phyloP scores from a whole-genome alignment of 73 alveolate genomes.

The Durusdinium trenchii region DNA sequence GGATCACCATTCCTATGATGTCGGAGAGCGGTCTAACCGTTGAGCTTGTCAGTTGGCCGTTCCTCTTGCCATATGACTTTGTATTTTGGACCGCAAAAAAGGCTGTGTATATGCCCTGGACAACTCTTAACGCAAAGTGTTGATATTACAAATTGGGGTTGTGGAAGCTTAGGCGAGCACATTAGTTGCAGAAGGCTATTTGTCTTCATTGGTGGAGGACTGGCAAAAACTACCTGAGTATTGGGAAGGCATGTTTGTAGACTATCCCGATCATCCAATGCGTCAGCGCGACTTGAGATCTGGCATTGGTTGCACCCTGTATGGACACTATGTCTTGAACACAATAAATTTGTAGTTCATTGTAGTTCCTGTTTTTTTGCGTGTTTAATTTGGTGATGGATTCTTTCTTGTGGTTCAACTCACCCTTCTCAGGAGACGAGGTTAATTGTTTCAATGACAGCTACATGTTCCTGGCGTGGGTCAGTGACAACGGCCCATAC shows the following conservation, averaged over 20 bases:
- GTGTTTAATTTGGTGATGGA: too few relatives aligned
- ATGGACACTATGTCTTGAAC: not conserved
- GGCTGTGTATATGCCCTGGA: too few relatives aligned
- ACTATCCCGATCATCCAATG: not conserved
- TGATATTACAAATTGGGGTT: too few relatives aligned
- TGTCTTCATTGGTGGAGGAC: not conserved
- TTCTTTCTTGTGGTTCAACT: not conserved
- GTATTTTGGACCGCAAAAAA: too few relatives aligned
- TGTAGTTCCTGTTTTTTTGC: not conserved
- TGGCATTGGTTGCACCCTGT: conserved; percentile 2
- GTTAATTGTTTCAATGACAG: not conserved
- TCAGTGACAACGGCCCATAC: not conserved
- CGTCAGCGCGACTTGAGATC: not conserved
- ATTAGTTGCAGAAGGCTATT: not conserved
- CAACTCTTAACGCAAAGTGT: too few relatives aligned
- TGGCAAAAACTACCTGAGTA: not conserved
- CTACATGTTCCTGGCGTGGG: conserved; percentile 32
- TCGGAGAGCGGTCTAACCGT: not conserved
- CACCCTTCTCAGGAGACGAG: not conserved
- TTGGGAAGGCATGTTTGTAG: not conserved
- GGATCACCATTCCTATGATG: not conserved
- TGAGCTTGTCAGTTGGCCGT: not conserved
- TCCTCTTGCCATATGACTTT: not conserved
- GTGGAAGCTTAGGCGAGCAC: not conserved
- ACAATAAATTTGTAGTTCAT: not conserved